Evolutionary conservation across 192 early-diverging fungal species (phyloP).

Genomic region (Gigaspora rosea): DNA sequence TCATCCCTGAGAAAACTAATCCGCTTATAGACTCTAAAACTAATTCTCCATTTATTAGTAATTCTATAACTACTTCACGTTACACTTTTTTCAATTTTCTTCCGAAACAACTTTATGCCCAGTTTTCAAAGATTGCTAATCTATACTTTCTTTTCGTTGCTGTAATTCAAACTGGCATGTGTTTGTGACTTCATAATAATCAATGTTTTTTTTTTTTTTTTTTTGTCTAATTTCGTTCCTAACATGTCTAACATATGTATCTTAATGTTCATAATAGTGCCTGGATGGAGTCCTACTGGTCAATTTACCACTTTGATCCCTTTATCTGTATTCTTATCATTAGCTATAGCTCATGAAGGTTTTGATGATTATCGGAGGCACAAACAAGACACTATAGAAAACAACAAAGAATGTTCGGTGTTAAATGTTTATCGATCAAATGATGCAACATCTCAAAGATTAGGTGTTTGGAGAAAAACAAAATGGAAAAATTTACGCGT

Average conservation of each 20-base stretch:
- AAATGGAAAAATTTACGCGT: slow-evolving; percentile 69
- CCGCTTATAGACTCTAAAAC: slow-evolving; percentile 48
- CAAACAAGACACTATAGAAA: slow-evolving; percentile 64
- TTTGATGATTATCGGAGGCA: slow-evolving; percentile 73
- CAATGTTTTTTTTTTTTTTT: no score
- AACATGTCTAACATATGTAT: no score
- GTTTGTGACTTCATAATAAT: no score
- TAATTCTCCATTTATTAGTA: slow-evolving; percentile 53
- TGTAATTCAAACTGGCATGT: slow-evolving; percentile 43
- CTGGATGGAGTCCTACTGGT: slow-evolving; percentile 75
- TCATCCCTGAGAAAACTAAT: slow-evolving; percentile 26
- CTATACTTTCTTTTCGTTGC: slow-evolving; percentile 70
- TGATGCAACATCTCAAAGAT: slow-evolving; percentile 45
- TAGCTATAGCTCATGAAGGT: slow-evolving; percentile 79
- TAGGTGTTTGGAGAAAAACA: slow-evolving; percentile 47
- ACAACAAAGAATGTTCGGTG: slow-evolving; percentile 55
- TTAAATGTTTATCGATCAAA: slow-evolving; percentile 60
- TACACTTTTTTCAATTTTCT: slow-evolving; percentile 61
- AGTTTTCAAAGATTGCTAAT: slow-evolving; percentile 73
- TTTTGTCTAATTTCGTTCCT: no score
- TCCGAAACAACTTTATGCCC: slow-evolving; percentile 63
- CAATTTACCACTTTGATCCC: slow-evolving; percentile 78
- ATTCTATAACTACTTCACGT: slow-evolving; percentile 64
- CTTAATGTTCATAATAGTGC: slow-evolving; percentile 36
- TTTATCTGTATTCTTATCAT: slow-evolving; percentile 68